A percentile compares a stretch with the other conserved stretches of the same genome.
phyloP scores from a whole-genome alignment of 768 basidiomycete genomes.

The Hebeloma cylindrosporum region DNA sequence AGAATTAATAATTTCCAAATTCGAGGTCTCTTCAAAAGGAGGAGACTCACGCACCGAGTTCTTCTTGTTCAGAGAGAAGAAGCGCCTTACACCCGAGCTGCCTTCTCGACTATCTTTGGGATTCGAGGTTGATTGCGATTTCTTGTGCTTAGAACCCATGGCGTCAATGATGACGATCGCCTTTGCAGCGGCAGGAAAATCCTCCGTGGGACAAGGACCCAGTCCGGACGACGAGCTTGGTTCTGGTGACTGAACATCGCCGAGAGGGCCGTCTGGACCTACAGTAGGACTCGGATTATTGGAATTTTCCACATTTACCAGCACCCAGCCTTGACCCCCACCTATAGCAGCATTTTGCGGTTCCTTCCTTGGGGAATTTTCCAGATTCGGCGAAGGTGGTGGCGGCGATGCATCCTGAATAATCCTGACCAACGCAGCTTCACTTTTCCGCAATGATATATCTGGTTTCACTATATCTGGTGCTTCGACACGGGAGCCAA shows the following conservation, averaged over 20 bases:
- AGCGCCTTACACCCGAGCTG: constrained; percentile 29
- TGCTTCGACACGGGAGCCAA: constrained; percentile 48
- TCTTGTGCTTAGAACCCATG: constrained; percentile 48
- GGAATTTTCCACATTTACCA: constrained; percentile 54
- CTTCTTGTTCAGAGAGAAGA: constrained; percentile 40
- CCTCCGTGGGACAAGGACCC: too few species aligned
- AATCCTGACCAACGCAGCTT: constrained; percentile 58
- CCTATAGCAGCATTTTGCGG: constrained; percentile 12
- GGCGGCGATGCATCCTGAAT: constrained; percentile 35
- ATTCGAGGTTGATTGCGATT: constrained; percentile 21
- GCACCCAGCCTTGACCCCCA: constrained; percentile 61
- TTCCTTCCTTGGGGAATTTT: constrained; percentile 29
- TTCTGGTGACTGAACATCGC: neutral
- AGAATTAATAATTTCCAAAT: constrained; percentile 1
- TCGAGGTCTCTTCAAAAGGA: neutral
- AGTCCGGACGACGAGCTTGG: too few species aligned
- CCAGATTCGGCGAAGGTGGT: constrained; percentile 20
- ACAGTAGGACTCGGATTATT: neutral
- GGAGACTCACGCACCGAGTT: constrained; percentile 35
- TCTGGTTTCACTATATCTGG: constrained; percentile 52
- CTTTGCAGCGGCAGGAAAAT: constrained; percentile 50
- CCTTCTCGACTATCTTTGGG: constrained; percentile 20
- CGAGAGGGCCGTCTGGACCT: neutral
- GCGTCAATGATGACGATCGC: constrained; percentile 63
- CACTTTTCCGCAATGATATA: constrained; percentile 54